Evolutionary conservation across 257 asterid genomes (phyloP), one percentile per base, ranked within the genome.

Genomic region (Rubia yunnanensis): DNA sequence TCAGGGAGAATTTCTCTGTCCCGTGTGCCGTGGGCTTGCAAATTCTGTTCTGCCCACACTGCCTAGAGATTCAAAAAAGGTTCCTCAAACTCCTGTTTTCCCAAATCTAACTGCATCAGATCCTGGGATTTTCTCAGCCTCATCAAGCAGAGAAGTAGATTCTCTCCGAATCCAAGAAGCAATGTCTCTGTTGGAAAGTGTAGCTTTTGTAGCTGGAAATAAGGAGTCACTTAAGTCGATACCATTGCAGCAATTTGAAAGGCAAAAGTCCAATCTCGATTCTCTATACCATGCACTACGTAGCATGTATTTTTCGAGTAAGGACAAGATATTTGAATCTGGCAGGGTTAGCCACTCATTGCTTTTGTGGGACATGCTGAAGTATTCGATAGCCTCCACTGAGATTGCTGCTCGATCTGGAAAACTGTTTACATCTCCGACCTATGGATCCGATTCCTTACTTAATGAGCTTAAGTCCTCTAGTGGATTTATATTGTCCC

Each of bases 1-100:
- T 70, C 78, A 94, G 99, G 97, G 99, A 63, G 99, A 94, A 79
- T 90, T 94, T 80, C 95, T 94, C 62, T 94, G 99, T 82, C 99
- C 99, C 20, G 99, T 88, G 60, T 94, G 99, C 68, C 88, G 99
- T 31, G 96, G 97, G 58, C 90, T 94, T 76, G 92, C 99, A 56
- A 90, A 94, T 66, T 85, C 92, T 24, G 88, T 86, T 63, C 82
- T 94, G 72, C 94, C 98, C 60, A 80, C 81, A 65, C 71, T 81
- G 65, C 81, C 89, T 73, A 82, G 77, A 69, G 82, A 77, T 73
- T 73, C 62, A 52, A 74, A 70, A 68, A 76, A 66, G 80, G 68
- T 69, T 52, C 72, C 74, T 67, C 76, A 50, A 63, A 73, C 76
- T 8, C 73, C 78, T 48, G 66, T 70, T 72, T 34, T 53, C 55